Conservation (phyloP, 2,329 filamentous ascomycete genomes). For the Microsporum ferrugineum region DNA sequence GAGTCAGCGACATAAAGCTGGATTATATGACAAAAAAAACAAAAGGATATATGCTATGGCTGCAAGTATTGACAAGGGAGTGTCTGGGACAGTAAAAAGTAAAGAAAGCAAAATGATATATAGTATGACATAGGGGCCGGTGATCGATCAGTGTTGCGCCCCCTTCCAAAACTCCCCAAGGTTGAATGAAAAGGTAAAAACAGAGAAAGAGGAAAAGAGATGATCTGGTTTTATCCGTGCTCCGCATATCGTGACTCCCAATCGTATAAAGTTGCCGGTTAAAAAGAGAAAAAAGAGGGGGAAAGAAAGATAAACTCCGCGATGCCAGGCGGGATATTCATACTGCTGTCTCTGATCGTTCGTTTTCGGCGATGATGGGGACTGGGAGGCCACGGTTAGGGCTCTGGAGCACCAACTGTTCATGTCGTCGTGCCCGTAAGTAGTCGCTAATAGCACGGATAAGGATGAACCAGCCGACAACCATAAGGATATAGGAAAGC, state of each 20-base stretch:
- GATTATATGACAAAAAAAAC: not conserved
- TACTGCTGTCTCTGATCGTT: slow-evolving; percentile 65
- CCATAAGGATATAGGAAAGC: slow-evolving; percentile 88
- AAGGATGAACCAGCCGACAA: slow-evolving; percentile 94
- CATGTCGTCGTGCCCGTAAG: slow-evolving; percentile 73
- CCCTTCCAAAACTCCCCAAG: not conserved
- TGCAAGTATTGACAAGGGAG: not conserved
- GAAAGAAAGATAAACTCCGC: not conserved
- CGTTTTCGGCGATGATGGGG: slow-evolving; percentile 76
- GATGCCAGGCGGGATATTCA: slow-evolving; percentile 24
- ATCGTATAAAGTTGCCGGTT: not conserved
- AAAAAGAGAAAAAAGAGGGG: not conserved
- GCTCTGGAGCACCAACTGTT: slow-evolving; percentile 84
- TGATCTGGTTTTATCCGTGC: not conserved
- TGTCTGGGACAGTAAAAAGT: not conserved
- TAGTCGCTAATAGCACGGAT: slow-evolving; percentile 92
- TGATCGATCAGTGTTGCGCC: not conserved
- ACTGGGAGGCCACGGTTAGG: slow-evolving; percentile 77
- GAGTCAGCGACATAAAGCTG: not conserved
- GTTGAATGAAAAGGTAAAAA: not conserved
- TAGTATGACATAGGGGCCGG: not conserved
- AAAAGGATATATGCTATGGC: not conserved
- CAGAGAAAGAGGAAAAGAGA: not conserved
- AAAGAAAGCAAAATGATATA: not conserved
- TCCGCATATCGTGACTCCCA: not conserved